A percentile compares a stretch with the other conserved stretches of the same genome.
phyloP scores from a whole-genome alignment of 495 filamentous ascomycete genomes.

The Xylaria castorea region DNA sequence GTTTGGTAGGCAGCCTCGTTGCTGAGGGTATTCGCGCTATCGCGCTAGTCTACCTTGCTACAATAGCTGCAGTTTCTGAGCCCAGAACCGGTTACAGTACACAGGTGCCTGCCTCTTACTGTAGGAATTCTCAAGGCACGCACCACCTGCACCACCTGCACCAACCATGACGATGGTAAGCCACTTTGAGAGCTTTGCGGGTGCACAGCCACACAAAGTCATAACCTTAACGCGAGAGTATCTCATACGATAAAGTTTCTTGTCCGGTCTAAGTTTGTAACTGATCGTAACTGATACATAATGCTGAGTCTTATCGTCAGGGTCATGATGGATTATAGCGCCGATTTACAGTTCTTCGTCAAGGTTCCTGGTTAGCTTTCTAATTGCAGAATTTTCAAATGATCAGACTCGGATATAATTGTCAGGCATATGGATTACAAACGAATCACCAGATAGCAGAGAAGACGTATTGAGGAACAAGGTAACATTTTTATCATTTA shows the following conservation, averaged over 20 bases:
- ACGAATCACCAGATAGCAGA: not conserved
- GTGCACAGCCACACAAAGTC: not conserved
- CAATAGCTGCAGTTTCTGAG: not conserved
- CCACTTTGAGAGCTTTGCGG: not conserved
- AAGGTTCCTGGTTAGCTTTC: not conserved
- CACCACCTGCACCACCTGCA: not conserved
- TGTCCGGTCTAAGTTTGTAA: too few relatives aligned
- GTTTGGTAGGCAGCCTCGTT: not conserved
- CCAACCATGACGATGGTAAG: not conserved
- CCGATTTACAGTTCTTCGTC: not conserved
- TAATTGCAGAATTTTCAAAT: not conserved
- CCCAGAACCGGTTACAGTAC: not conserved
- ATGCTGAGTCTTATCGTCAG: not conserved
- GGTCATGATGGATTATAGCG: not conserved
- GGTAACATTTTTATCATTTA: conserved; percentile 46
- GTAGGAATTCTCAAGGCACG: not conserved
- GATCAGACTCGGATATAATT: not conserved
- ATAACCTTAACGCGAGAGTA: not conserved
- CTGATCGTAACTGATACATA: not conserved
- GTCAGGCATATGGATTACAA: not conserved
- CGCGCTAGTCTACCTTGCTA: not conserved
- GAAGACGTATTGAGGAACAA: conserved; percentile 23
- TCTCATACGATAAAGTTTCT: not conserved
- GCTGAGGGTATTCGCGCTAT: conserved; percentile 15
- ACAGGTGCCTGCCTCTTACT: not conserved